phyloP scores from a whole-genome alignment of 495 filamentous ascomycete genomes.

The Schizothecium vesticola region DNA sequence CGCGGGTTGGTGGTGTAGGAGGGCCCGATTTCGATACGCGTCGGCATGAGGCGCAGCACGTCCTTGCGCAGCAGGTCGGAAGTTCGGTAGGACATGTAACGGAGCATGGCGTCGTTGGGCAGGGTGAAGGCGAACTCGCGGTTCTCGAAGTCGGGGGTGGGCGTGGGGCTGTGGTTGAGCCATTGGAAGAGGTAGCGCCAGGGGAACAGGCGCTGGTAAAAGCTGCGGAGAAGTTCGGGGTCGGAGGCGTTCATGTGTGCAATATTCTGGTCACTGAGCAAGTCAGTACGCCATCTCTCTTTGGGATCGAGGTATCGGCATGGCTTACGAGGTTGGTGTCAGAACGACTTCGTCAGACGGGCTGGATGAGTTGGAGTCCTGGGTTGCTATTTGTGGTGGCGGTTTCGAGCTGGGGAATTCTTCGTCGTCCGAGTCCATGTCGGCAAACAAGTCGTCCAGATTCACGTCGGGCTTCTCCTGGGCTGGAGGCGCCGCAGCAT shows the following conservation, averaged over 20 bases:
- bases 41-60: conserved; percentile 75
- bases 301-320: background rate
- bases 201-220: conserved; percentile 94
- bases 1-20: conserved; percentile 90
- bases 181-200: conserved; percentile 96
- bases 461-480: conserved; percentile 39
- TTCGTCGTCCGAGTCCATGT: conserved; percentile 68
- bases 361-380: conserved; percentile 28
- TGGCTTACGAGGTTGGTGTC: background rate
- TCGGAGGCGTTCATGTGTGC: conserved; percentile 48
- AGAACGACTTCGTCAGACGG: conserved; percentile 15
- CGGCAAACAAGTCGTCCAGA: conserved; percentile 69
- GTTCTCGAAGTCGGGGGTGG: conserved; percentile 81
- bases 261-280: conserved; percentile 11
- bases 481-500: background rate
- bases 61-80: conserved; percentile 92
- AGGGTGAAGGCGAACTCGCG: conserved; percentile 94
- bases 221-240: conserved; percentile 77
- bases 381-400: conserved; percentile 18
- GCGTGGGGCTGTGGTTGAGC: conserved; percentile 88
- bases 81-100: conserved; percentile 85
- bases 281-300: conserved; percentile 8
- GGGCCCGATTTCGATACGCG: conserved; percentile 95
- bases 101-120: conserved; percentile 80
- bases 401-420: conserved; percentile 59